Base-by-base conservation (phyloP, 768 basidiomycete species). In the Kwoniella pini region DNA sequence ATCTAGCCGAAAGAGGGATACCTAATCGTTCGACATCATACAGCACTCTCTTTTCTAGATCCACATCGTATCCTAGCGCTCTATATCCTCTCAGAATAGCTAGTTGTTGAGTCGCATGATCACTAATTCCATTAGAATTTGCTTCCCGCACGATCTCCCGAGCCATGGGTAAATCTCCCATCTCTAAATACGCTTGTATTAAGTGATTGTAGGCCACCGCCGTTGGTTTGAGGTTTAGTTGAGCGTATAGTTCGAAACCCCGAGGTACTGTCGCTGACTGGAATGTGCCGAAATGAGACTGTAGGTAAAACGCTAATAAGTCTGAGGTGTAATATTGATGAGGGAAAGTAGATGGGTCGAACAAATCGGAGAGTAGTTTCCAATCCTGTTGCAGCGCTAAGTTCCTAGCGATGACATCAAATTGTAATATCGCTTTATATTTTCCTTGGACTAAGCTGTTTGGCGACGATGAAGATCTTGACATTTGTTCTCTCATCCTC, bases 1-100 rank as follows among this genome's bases (percentile, higher is more conserved):
- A 24, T 22, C 28, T 57, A 15, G 59, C 44, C 17, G 43, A 39
- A 1, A 62, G 54, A n/a, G 52, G 36, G 17, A 64, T 28, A 9
- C 48, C 53, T 30, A 64, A 26, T 21, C 30, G 15, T 6, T 62
- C 52, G 11, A 68, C 27, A 51, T 68, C 67, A 10, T 38, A 2
- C 30, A 68, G 26, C 3, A 68, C 60, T 22, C 56, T 51, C n/a
- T 44, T 53, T 27, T 68, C 67, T 38, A 68, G 36, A 24, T 64
- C 48, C 15, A 42, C 33, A 50, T 64, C 67, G 6, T 61, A 28
- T 7, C 63, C 63, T 12, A 68, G 48, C 1, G 44, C 55, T 39
- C 54, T 45, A 28, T 68, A 68, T 24, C 67, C 67, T 19, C 54
- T 26, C 4, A 68, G 46, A n/a, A 68, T 68, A 2, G 63, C 49